Evolutionary conservation across 768 basidiomycete genomes (phyloP), one percentile per base, ranked within the genome.

Genomic region (Lactifluus rugatus): DNA sequence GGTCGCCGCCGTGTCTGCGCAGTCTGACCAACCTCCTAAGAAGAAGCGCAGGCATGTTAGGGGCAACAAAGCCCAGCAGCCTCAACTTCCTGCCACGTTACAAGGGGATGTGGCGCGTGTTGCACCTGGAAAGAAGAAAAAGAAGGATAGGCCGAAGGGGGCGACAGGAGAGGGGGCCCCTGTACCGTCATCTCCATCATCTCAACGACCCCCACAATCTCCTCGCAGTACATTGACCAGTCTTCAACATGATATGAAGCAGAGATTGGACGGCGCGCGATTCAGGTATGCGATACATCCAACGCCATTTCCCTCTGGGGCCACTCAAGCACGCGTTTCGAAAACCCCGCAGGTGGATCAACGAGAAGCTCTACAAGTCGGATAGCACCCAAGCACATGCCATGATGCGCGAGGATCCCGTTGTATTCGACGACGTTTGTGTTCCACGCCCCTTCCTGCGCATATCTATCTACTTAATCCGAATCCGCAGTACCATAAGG

Each of bases 301-400:
- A n/a, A 21, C 54, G 41, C 23, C 9, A 23, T 14, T 28, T 37
- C 21, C 16, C 25, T 11, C 23, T 16, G 36, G 21, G 14, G 16
- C n/a, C 45, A 3, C 16, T 39, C 34, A 39, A 36, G 42, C 36
- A 51, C n/a, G 34, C 45, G 2, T 57, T 36, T 39, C 34, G 41
- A 39, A 26, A 44, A 48, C 3, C 10, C 9, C 26, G 23, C 61
- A 92, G 94, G 66, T 80, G 89, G 75, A 87, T 97, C 56, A 99
- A 99, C 68, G 94, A 97, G 73, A 79, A 78, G 39, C 74, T 99
- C 31, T 99, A 99, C 74, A 95, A 93, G 63, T 86, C 85, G 0
- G 81, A 83, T 54, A 91, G 93, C 66, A 72, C 69, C 36, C 76
- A 86, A 44, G 90, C 92, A 14, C 79, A 80, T 60, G 72, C 80